These are phyloP conservation scores for Vitellaria paradoxa DNA, from an alignment of 179 eudicot genomes.

Conservation along the genomic window DNA sequence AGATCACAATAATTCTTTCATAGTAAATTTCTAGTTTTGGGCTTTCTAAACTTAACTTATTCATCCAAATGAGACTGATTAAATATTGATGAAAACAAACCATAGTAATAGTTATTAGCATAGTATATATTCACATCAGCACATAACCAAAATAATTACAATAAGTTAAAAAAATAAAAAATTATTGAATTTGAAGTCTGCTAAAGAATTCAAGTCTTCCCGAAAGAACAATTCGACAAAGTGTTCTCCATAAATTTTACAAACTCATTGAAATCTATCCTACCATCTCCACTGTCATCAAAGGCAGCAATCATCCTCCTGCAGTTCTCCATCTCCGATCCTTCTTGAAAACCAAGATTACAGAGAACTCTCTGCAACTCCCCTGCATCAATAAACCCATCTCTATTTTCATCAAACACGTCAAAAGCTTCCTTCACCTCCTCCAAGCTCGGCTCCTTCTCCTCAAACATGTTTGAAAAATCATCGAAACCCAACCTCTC, in stretches of 20 bases:
- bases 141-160: not conserved
- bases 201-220: not conserved
- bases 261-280: conserved; percentile 46
- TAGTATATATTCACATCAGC: not conserved
- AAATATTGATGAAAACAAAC: not conserved
- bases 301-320: conserved; percentile 40
- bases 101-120: not conserved
- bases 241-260: conserved; percentile 34
- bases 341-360: conserved; percentile 30
- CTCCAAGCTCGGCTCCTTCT: conserved; percentile 39
- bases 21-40: not conserved
- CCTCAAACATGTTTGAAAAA: conserved; percentile 29
- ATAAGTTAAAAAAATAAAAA: not conserved
- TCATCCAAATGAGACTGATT: not conserved
- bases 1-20: no score
- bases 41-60: not conserved
- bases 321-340: conserved; percentile 27
- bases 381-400: conserved; percentile 52
- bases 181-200: not conserved
- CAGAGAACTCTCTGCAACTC: conserved; percentile 42
- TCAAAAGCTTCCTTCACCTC: conserved; percentile 47
- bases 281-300: conserved; percentile 44
- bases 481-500: conserved; percentile 14
- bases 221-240: conserved; percentile 3
- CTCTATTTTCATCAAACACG: conserved; percentile 50